These are phyloP conservation scores for Ziziphus jujuba DNA, from an alignment of 306 rosid genomes.

Conservation along the genomic window DNA sequence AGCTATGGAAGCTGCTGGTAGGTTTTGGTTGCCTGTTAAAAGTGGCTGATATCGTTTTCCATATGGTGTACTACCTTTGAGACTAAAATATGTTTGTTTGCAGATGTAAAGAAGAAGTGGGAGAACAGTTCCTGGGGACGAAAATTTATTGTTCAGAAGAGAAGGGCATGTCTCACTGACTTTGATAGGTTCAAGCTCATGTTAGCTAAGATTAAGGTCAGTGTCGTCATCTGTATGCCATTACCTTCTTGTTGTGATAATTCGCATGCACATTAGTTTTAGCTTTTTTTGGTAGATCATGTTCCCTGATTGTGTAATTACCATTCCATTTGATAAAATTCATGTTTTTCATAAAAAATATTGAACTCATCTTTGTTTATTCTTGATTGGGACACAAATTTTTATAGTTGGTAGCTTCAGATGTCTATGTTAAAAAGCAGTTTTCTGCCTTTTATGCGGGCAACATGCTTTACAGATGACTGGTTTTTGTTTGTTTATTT, in stretches of 20 bases:
- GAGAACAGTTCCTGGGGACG: constrained; percentile 98
- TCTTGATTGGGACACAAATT: no score
- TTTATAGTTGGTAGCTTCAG: no score
- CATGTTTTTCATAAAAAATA: no score
- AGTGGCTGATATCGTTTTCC: neutral
- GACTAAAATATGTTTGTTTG: neutral
- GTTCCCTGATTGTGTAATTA: no score
- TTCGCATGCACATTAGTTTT: no score
- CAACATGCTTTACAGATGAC: no score
- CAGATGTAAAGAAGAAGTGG: constrained; percentile 98
- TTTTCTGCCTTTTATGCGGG: no score
- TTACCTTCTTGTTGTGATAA: neutral
- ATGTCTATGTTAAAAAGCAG: no score
- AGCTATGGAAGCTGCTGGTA: constrained; percentile 93
- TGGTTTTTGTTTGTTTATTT: no score
- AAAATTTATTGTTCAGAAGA: constrained; percentile 79
- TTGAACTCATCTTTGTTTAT: no score
- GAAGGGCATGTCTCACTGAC: constrained; percentile 73
- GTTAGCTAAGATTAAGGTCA: constrained; percentile 93
- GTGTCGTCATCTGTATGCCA: neutral
- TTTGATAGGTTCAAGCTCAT: constrained; percentile 93
- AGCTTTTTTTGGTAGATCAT: no score
- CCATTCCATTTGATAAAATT: no score
- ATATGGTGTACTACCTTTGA: neutral
- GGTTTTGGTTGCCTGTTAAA: neutral